Base-by-base conservation (phyloP, 352 stramenopile species). In the Phytophthora megakarya region DNA sequence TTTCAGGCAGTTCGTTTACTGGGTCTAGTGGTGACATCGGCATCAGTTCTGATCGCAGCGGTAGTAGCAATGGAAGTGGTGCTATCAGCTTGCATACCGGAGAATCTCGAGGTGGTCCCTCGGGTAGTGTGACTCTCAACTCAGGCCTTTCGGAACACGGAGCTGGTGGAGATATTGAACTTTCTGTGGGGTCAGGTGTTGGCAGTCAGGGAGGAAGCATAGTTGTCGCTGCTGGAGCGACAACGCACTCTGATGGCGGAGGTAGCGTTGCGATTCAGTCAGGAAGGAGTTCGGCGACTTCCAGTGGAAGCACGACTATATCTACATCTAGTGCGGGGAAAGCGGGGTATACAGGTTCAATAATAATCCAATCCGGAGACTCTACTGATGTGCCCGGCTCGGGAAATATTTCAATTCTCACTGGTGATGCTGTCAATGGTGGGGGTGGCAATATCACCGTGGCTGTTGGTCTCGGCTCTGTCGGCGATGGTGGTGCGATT, bases 401-500 rank as follows among this genome's bases (percentile, higher is more conserved):
- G 9, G 85, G 85, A 49, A 83, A 81, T 66, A 57, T 97, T 11
- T 75, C 81, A 33, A n/a, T 97, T 49, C 38, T 49, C 18, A 93
- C 84, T 44, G 88, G 87, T 18, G 69, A 57, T 37, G 76, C 78
- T 3, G 47, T 68, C 22, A 79, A 70, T 18, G 81, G 81, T 23
- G 66, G 71, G 13, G 84, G 74, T 32, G 88, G 88, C 12, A 82
- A 85, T 58, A 79, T 96, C 32, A 86, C 68, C 2, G 46, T 94
- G 4, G 50, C 48, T 11, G 70, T 88, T 25, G 82, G 84, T 22
- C 25, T 62, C 43, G 81, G 72, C 11, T 70, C 70, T 51, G 43
- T 75, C 35, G 75, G 80, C 22, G 72, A 84, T 71, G 84, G 83
- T 26, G 87, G 86, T 28, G 46, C 73, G 38, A 73, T 92, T 28